Evolutionary conservation across 768 basidiomycete genomes (phyloP).

Genomic region (Mycena latifolia): DNA sequence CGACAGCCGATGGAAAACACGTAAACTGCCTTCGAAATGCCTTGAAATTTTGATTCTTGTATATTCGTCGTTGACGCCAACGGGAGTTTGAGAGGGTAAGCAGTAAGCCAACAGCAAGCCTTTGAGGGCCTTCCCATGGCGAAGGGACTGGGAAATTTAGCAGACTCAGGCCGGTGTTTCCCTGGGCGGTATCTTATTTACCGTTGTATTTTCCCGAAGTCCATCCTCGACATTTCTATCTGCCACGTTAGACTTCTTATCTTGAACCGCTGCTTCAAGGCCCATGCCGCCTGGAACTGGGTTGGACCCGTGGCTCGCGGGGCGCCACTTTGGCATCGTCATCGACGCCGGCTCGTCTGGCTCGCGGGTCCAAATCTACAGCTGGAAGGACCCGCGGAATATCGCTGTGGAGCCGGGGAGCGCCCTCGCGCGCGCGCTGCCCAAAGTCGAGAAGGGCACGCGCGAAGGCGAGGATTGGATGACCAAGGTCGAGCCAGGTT

Average conservation of each 20-base stretch:
- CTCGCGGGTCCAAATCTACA: constrained; percentile 95
- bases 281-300: constrained; percentile 84
- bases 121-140: too few species aligned
- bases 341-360: constrained; percentile 99
- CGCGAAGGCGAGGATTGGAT: constrained; percentile 87
- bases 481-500: constrained; percentile 93
- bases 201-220: too few species aligned
- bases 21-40: too few species aligned
- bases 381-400: constrained; percentile 88
- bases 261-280: background rate
- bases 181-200: too few species aligned
- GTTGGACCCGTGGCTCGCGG: constrained; percentile 82
- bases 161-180: too few species aligned
- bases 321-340: constrained; percentile 91
- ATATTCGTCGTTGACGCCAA: too few species aligned
- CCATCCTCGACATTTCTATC: too few species aligned
- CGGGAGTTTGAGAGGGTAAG: too few species aligned
- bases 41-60: too few species aligned
- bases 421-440: constrained; percentile 68
- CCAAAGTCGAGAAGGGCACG: constrained; percentile 94
- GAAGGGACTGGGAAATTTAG: too few species aligned
- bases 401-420: constrained; percentile 63
- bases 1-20: too few species aligned
- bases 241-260: constrained; percentile 23
- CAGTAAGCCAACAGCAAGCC: too few species aligned